Conservation (phyloP, 306 rosid genomes). For the Quercus variabilis region DNA sequence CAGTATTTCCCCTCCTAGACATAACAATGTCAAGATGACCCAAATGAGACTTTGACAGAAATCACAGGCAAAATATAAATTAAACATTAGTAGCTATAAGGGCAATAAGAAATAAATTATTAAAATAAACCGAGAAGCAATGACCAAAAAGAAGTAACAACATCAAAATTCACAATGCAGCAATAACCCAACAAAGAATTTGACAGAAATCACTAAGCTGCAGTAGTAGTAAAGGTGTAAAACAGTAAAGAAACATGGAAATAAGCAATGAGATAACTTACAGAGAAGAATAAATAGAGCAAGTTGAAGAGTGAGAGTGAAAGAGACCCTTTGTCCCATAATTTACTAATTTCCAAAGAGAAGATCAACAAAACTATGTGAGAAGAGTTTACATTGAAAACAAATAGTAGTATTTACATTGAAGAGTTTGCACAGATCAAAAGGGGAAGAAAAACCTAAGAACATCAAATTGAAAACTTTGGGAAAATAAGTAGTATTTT, state of each 20-base stretch:
- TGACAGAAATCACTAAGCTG: neutral
- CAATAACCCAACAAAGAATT: constrained; percentile 1
- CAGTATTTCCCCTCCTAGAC: neutral
- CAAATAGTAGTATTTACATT: too few species aligned
- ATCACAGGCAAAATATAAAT: neutral
- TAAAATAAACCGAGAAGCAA: neutral
- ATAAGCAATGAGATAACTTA: constrained; percentile 24
- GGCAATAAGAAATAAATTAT: neutral
- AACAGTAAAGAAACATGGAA: neutral
- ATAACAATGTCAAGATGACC: neutral
- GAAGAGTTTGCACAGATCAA: neutral
- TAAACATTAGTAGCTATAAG: neutral
- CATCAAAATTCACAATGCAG: neutral
- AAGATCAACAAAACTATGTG: constrained; percentile 15
- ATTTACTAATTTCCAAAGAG: constrained; percentile 1
- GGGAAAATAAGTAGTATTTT: neutral
- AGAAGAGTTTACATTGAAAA: neutral
- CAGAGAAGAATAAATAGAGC: constrained; percentile 28
- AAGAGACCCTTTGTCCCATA: constrained; percentile 33
- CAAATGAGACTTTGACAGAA: neutral
- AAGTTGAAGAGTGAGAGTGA: constrained; percentile 23
- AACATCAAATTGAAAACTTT: neutral
- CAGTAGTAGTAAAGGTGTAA: neutral
- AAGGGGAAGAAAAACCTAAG: neutral
- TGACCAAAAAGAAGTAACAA: neutral